Base-by-base conservation (phyloP, 2,329 filamentous ascomycete genomes). In the Amphichorda felina region DNA sequence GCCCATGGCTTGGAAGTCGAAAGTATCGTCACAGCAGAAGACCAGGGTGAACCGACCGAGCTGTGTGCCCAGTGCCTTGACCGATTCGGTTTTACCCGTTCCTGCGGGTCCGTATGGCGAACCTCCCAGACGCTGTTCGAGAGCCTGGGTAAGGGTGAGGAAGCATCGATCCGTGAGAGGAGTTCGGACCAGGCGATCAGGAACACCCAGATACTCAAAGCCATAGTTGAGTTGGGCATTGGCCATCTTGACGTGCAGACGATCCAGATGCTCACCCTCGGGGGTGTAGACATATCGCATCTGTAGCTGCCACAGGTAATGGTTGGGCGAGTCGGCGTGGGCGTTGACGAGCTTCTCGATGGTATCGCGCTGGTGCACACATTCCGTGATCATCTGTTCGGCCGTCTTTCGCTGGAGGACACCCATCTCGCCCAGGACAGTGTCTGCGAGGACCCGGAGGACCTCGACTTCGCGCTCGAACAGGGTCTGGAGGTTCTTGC, bases 1-100 rank as follows among this genome's bases (percentile, higher is more conserved):
- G 11, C 93, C 93, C 91, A 99, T 98, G 34, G 91, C 91, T 53
- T 98, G 91, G 69, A 96, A 98, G 58, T 99, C 91, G 50, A 99
- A 99, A 0, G 91, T 98, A 60, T 98, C 91, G 54, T 99, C 91
- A 64, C 91, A 99, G 59, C 93, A 98, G 66, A 99, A 98, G 19
- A 99, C 93, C 18, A 99, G 75, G 2, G 93, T 98, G 57, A 98
- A 99, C 40, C 93, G 80, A 54, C 91, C 93, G 37, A 99, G 78
- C 56, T 98, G 88, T 4, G 98, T 74, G 66, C 91, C 93, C 18
- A 99, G 72, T 15, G 91, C 91, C 61, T 99, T 99, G 56, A 99
- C 91, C 2, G 91, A 98, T 55, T 99, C 91, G 0, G 91, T 99
- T 63, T 99, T 99, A 56, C 91, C 91, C 30, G 91, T 99, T 66